phyloP scores from a whole-genome alignment of 2,329 filamentous ascomycete genomes.

The Alternaria brassicicola region DNA sequence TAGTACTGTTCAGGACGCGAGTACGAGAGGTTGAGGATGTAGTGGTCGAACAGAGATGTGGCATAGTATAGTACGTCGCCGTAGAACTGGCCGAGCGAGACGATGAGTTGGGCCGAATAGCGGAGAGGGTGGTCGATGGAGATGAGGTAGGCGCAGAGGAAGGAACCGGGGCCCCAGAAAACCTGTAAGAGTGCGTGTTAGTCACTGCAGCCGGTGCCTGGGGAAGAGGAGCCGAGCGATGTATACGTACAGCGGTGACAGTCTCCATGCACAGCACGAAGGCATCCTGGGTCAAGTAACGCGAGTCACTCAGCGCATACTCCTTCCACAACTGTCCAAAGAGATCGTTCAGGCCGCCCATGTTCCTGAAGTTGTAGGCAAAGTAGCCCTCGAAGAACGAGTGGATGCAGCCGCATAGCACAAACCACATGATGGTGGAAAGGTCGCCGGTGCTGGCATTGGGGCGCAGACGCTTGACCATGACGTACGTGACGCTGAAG shows the following conservation, averaged over 20 bases:
- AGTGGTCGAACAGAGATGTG: constrained; percentile 66
- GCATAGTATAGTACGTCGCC: constrained; percentile 69
- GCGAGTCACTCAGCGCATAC: constrained; percentile 83
- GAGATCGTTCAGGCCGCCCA: constrained; percentile 72
- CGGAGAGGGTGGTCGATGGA: constrained; percentile 61
- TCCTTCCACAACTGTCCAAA: constrained; percentile 93
- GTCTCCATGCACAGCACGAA: constrained; percentile 89
- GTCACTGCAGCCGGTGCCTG: not conserved
- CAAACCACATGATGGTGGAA: constrained; percentile 73
- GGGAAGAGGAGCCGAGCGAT: not conserved
- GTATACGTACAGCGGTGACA: constrained; percentile 71
- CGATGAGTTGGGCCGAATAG: constrained; percentile 64
- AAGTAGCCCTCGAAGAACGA: constrained; percentile 88
- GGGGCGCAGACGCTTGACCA: constrained; percentile 61
- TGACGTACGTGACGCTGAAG: constrained; percentile 61
- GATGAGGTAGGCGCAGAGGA: constrained; percentile 62
- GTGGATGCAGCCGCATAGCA: constrained; percentile 75
- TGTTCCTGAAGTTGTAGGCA: constrained; percentile 68
- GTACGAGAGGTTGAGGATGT: constrained; percentile 60
- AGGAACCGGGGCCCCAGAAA: constrained; percentile 67
- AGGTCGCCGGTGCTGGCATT: constrained; percentile 62
- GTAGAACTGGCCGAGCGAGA: constrained; percentile 68
- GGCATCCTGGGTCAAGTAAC: constrained; percentile 77
- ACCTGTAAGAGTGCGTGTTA: constrained; percentile 49
- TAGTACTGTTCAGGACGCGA: constrained; percentile 68